Evolutionary conservation across 2,329 filamentous ascomycete species (phyloP).

Genomic region (Pyrenophora graminea): DNA sequence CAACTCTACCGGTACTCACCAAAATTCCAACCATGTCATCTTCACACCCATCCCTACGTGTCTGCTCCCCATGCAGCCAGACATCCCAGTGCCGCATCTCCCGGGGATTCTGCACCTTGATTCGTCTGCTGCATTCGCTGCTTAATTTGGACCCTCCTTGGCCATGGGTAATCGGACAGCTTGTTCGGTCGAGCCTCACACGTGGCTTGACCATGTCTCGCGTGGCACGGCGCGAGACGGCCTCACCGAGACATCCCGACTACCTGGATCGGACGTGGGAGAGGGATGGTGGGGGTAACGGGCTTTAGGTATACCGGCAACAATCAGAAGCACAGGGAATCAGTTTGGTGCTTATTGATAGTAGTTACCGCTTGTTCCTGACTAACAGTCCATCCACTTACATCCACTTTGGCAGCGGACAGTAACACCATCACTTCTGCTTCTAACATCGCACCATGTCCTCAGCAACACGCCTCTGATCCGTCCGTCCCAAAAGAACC

Average conservation of each 20-base stretch:
- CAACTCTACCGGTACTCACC: neutral
- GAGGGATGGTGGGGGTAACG: too few species aligned
- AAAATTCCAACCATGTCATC: slow-evolving; percentile 1
- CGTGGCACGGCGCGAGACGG: slow-evolving; percentile 14
- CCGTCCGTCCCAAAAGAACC: too few species aligned
- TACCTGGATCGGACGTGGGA: neutral
- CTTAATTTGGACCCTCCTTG: slow-evolving; percentile 11
- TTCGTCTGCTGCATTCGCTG: slow-evolving; percentile 13
- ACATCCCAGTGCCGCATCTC: slow-evolving; percentile 15
- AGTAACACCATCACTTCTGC: too few species aligned
- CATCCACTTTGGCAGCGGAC: too few species aligned
- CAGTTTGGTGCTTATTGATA: too few species aligned
- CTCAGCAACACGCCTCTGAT: too few species aligned
- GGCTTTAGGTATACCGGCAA: neutral
- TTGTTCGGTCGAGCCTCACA: slow-evolving; percentile 10
- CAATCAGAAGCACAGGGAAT: too few species aligned
- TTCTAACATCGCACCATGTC: too few species aligned
- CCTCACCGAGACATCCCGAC: slow-evolving; percentile 14
- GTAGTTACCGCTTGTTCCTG: too few species aligned
- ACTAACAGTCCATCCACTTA: too few species aligned
- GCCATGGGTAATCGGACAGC: neutral
- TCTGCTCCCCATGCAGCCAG: slow-evolving; percentile 14
- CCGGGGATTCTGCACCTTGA: slow-evolving; percentile 6
- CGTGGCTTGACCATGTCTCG: slow-evolving; percentile 12
- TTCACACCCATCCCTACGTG: slow-evolving; percentile 12